Base-by-base conservation (phyloP, 352 stramenopile species). In the Globisporangium ultimum region DNA sequence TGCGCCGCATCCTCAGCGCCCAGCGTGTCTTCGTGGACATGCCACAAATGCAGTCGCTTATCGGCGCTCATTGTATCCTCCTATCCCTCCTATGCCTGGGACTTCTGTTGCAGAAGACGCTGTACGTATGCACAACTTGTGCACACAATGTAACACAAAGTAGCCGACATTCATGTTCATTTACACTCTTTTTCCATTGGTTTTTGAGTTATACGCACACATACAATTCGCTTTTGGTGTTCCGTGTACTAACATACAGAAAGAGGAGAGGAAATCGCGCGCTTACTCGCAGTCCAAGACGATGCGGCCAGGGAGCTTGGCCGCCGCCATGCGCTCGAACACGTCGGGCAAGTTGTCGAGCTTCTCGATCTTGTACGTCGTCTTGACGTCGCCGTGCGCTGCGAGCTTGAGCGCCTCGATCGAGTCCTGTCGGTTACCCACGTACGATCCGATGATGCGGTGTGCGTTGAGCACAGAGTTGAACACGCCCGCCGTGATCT, bases 341-440 rank as follows among this genome's bases (percentile, higher is more conserved):
- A 85, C 67, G 50, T 63, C 58, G 2, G 75, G 70, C 12, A 85
- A 48, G 40, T 80, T 79, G 14, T 56, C 61, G 7, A 80, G 54
- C 2, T 55, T 59, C 47, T 82, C 70, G 15, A 85, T 56, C 6
- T 63, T 68, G 53, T 71, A 78, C 22, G 67, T 68, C 36, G 68
- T 78, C 53, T 68, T 71, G 32, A 84, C 73, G 7, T 76, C 64
- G 18, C 78, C 76, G 18, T 73, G 58, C 2, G 71, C 73, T 6
- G 65, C 76, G 9, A 88, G 53, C 47, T 84, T 70, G 38, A 88
- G 66, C 7, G 76, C 78, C 53, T 88, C 78, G 42, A 82, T 72
- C 6, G 72, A 58, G 43, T 86, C 78, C 51, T 88, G 70, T 15
- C 75, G 74, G 51, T 71, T 86, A 28, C 71, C 78, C 1, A 88